phyloP scores from a whole-genome alignment of 164 flowering plant genomes.

The Magnolia sinica region DNA sequence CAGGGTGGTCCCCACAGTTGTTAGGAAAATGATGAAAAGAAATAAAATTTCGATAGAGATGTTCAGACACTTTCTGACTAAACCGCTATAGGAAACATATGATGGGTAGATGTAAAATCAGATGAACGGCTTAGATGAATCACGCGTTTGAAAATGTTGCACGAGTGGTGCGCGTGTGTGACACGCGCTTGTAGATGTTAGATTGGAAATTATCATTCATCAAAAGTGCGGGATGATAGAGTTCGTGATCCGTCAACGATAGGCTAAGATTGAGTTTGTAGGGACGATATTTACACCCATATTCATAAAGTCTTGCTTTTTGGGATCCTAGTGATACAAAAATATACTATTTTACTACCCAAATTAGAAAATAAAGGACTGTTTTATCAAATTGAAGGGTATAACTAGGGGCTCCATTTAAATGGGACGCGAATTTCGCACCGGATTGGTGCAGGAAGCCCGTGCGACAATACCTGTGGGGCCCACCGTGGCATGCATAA shows the following conservation, averaged over 20 bases:
- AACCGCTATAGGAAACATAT: too few species aligned
- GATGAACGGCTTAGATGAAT: not conserved
- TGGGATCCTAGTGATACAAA: not conserved
- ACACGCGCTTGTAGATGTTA: not conserved
- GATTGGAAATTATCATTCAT: not conserved
- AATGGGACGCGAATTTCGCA: not conserved
- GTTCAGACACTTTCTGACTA: too few species aligned
- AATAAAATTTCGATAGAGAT: too few species aligned
- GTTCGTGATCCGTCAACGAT: not conserved
- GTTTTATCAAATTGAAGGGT: not conserved
- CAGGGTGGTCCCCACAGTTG: too few species aligned
- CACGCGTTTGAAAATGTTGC: not conserved
- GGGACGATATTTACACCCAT: not conserved
- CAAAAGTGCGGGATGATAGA: not conserved
- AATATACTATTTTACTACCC: not conserved
- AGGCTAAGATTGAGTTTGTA: not conserved
- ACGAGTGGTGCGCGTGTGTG: not conserved
- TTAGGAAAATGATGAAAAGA: too few species aligned
- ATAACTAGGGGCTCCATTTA: not conserved
- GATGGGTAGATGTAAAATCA: too few species aligned
- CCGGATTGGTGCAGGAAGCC: too few species aligned
- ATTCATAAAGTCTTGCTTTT: not conserved
- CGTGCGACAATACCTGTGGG: too few species aligned
- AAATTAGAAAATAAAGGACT: not conserved
- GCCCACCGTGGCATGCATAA: too few species aligned